Percentiles rank a stretch among this genome's conserved stretches.
phyloP scores from a whole-genome alignment of 495 filamentous ascomycete species.

The Penicillium longicatenatum region DNA sequence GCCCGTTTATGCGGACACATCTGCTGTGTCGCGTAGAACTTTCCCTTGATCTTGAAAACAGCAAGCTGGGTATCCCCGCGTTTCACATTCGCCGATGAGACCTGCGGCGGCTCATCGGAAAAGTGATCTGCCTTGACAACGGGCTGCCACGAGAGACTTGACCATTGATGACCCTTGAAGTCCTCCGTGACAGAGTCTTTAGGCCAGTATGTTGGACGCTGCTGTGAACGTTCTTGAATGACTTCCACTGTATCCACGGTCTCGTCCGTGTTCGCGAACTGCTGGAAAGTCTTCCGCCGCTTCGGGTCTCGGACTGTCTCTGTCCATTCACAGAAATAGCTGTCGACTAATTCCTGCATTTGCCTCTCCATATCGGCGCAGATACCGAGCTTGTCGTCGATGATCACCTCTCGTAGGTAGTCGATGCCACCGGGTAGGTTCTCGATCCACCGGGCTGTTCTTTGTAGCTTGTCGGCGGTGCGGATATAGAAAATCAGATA shows the following conservation, averaged over 20 bases:
- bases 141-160: constrained; percentile 77
- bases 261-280: constrained; percentile 86
- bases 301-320: constrained; percentile 74
- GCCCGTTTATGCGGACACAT: constrained; percentile 98
- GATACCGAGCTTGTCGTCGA: constrained; percentile 90
- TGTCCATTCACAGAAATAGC: constrained; percentile 96
- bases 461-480: constrained; percentile 91
- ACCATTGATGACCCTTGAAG: constrained; percentile 78
- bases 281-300: constrained; percentile 71
- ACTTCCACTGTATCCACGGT: constrained; percentile 69
- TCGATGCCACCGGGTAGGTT: constrained; percentile 81
- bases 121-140: constrained; percentile 76
- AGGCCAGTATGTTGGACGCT: constrained; percentile 83
- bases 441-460: constrained; percentile 93
- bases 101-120: constrained; percentile 66
- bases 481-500: constrained; percentile 97
- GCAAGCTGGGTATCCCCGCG: constrained; percentile 91
- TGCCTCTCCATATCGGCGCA: constrained; percentile 82
- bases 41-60: constrained; percentile 82
- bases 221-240: constrained; percentile 73
- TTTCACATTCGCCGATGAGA: constrained; percentile 71
- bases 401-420: constrained; percentile 80
- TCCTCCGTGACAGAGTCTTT: constrained; percentile 67
- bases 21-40: constrained; percentile 90
- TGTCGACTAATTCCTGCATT: constrained; percentile 84